Base-by-base conservation (phyloP, 106 monocot genomes). In the Allium cepa region DNA sequence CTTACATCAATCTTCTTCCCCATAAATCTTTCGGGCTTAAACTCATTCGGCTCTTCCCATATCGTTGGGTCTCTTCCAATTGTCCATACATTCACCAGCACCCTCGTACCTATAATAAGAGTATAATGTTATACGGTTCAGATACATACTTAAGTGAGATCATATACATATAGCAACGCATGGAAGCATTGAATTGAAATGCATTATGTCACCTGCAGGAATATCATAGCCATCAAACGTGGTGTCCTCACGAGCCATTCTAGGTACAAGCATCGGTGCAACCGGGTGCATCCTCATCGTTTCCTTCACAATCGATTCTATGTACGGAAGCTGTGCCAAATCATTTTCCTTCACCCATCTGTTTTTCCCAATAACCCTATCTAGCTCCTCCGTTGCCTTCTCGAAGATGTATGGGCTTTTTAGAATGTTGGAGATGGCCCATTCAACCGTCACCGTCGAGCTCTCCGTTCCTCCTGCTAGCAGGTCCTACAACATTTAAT, bases 401-500 rank as follows among this genome's bases (percentile, higher is more conserved):
- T 60, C 49, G 47, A 88, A 64, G 52, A 82, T 72, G 15, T 82
- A 51, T 1, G 88, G 88, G 11, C 64, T 52, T 69, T 69, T 81
- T 50, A 88, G 56, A 57, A 88, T 69, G 81, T 88, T 83, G 0
- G 88, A 74, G 47, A 88, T 79, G 2, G 84, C 84, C 84, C 88
- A 88, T 64, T 88, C 88, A 36, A 85, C 88, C 1, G 82, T 84
- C 59, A 79, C 77, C 0, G 84, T 70, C 0, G 81, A 79, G 71
- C 83, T 87, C 65, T 84, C 87, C 5, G 83, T 88, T 4, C 88
- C 88, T 4, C 83, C 88, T 1, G 84, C 84, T 10, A 88, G 76
- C 28, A 85, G 28, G 57, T 88, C 88, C 85, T 86, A 64, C 7
- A 47, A 0, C 7, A 47, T 4, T 4, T 22, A 22, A 17, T 49